phyloP scores from a whole-genome alignment of 1,139 yeast species.

The Zygosaccharomyces sapae region DNA sequence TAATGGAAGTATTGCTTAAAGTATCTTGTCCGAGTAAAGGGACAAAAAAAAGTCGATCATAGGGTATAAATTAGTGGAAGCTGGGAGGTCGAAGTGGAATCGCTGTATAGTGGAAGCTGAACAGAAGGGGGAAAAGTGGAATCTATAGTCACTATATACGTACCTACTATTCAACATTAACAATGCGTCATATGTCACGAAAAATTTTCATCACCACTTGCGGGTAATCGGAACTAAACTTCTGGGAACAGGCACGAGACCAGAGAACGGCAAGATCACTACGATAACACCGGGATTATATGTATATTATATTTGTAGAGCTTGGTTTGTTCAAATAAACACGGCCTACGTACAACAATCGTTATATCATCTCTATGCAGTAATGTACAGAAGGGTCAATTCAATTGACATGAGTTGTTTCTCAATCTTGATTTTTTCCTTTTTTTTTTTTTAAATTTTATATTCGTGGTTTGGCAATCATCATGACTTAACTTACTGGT shows the following conservation, averaged over 20 bases:
- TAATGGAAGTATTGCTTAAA: slow-evolving; percentile 2
- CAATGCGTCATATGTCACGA: background rate
- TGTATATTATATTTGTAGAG: background rate
- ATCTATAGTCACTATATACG: background rate
- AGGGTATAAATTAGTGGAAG: slow-evolving; percentile 5
- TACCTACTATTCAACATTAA: no score
- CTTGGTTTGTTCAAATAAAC: slow-evolving; percentile 6
- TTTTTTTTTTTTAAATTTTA: background rate
- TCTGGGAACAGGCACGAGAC: background rate
- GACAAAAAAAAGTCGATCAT: slow-evolving; percentile 3
- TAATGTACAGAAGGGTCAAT: slow-evolving; percentile 24
- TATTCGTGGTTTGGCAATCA: background rate
- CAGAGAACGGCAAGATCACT: background rate
- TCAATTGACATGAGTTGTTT: slow-evolving; percentile 23
- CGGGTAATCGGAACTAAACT: background rate
- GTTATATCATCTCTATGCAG: slow-evolving; percentile 8
- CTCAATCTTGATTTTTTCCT: background rate
- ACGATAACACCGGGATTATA: no score
- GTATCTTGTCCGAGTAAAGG: background rate
- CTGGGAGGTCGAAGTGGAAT: slow-evolving; percentile 4
- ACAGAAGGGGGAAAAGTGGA: background rate
- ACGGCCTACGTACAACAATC: slow-evolving; percentile 6
- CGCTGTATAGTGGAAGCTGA: background rate
- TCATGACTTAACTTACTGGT: slow-evolving; percentile 52
- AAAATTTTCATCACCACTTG: background rate